phyloP scores from a whole-genome alignment of 768 basidiomycete species.

The Lactifluus pinguis region DNA sequence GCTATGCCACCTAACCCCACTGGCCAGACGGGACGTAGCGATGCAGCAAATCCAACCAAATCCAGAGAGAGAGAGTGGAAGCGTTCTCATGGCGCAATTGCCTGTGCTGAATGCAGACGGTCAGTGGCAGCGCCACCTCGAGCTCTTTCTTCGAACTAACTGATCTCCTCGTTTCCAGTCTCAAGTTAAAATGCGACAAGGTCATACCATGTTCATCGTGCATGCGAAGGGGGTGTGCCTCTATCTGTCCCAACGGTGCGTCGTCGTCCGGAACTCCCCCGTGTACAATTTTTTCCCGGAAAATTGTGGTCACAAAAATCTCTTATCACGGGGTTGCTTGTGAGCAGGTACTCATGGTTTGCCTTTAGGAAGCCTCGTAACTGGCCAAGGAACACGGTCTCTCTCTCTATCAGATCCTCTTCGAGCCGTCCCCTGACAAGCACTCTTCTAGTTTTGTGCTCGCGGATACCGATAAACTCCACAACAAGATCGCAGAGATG shows the following conservation, averaged over 20 bases:
- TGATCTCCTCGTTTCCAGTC: slow-evolving; percentile 26
- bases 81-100: slow-evolving; percentile 18
- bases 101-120: slow-evolving; percentile 20
- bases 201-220: slow-evolving; percentile 46
- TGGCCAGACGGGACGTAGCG: not conserved
- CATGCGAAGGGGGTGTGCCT: slow-evolving; percentile 65
- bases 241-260: slow-evolving; percentile 62
- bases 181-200: slow-evolving; percentile 72
- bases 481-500: slow-evolving; percentile 59
- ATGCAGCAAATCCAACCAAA: not conserved
- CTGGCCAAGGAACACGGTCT: slow-evolving; percentile 70
- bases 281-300: not conserved
- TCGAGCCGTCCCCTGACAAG: not conserved
- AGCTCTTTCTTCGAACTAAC: not conserved
- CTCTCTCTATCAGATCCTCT: slow-evolving; percentile 19
- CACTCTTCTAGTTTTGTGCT: slow-evolving; percentile 47
- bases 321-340: not conserved
- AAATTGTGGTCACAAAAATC: not conserved
- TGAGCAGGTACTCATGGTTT: not conserved
- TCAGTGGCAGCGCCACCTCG: not conserved
- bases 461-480: slow-evolving; percentile 61
- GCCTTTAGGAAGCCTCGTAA: slow-evolving; percentile 47
- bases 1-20: slow-evolving; percentile 1
- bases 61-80: slow-evolving; percentile 19
- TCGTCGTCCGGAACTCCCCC: slow-evolving; percentile 11